These are phyloP conservation scores for Ophiostoma piceae DNA, from an alignment of 2,329 filamentous ascomycete genomes.

Conservation along the genomic window DNA sequence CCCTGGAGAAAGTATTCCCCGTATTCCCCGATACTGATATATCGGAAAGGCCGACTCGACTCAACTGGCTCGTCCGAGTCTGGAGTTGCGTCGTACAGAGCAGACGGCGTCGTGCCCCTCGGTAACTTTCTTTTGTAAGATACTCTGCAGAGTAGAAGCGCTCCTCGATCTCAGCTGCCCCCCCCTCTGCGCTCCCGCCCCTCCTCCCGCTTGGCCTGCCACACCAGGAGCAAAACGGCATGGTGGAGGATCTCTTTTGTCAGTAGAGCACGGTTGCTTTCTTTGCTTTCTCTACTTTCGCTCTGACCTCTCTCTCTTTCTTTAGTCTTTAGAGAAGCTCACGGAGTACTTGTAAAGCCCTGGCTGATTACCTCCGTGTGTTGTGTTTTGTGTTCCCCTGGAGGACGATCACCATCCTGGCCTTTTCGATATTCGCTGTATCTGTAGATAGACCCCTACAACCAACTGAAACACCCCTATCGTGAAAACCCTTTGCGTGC, in stretches of 20 bases:
- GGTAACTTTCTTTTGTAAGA: too few relatives aligned
- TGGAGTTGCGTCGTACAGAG: neutral
- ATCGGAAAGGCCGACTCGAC: neutral
- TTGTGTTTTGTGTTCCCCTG: neutral
- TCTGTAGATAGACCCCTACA: neutral
- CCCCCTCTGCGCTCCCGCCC: neutral
- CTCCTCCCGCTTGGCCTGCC: constrained; percentile 11
- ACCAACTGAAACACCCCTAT: neutral
- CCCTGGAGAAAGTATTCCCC: neutral
- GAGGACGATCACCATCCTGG: neutral
- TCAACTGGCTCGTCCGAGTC: neutral
- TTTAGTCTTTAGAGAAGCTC: too few relatives aligned
- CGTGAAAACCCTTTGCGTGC: neutral
- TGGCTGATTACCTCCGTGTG: neutral
- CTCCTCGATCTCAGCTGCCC: neutral
- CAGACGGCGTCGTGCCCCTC: neutral
- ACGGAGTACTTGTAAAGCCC: too few relatives aligned
- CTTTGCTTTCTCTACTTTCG: neutral
- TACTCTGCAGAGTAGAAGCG: too few relatives aligned
- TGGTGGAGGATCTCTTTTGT: neutral
- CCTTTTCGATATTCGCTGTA: neutral
- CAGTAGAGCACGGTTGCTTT: neutral
- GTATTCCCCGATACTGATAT: too few relatives aligned
- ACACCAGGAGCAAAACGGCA: neutral
- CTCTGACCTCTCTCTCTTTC: neutral